Evolutionary conservation across 805 yeast species (phyloP), one percentile per base, ranked within the genome.

Genomic region (Pichia cephalocereana): DNA sequence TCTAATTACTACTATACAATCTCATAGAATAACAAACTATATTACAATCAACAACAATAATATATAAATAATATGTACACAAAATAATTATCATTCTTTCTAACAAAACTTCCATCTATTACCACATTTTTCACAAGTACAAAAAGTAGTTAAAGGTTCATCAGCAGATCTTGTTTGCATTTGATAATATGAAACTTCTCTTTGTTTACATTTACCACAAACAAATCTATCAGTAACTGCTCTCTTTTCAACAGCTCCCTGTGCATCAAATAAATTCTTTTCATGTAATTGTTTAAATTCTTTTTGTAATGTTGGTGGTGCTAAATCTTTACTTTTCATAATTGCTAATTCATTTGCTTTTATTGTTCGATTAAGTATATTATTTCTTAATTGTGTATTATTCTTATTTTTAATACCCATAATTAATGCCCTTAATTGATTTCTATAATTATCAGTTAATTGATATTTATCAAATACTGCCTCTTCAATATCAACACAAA

Each of bases 141-240:
- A 93, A 65, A 93, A 93, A 1, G 99, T 93, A 8, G 99, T 93
- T 60, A 93, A 77, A 51, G 99, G 99, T 69, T 93, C 99, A 79
- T 93, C 99, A 18, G 99, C 99, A 49, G 96, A 86, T 68, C 99
- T 77, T 34, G 99, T 93, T 73, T 93, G 99, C 83, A 93, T 77
- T 70, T 93, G 99, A 68, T 90, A 91, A 66, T 93, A 93, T 57
- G 95, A 85, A 40, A 93, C 99, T 72, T 88, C 89, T 75, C 90
- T 89, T 65, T 89, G 91, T 69, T 91, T 93, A 77, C 99, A 93
- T 67, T 91, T 93, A 45, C 98, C 97, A 69, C 99, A 93, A 2
- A 95, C 84, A 66, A 93, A 93, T 66, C 98, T 76, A 66, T 91
- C 98, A 8, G 99, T 93, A 38, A 88, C 89, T 1, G 98, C 96